These are phyloP conservation scores for Coniochaeta prunicola DNA, from an alignment of 2,329 filamentous ascomycete genomes.

Conservation along the genomic window DNA sequence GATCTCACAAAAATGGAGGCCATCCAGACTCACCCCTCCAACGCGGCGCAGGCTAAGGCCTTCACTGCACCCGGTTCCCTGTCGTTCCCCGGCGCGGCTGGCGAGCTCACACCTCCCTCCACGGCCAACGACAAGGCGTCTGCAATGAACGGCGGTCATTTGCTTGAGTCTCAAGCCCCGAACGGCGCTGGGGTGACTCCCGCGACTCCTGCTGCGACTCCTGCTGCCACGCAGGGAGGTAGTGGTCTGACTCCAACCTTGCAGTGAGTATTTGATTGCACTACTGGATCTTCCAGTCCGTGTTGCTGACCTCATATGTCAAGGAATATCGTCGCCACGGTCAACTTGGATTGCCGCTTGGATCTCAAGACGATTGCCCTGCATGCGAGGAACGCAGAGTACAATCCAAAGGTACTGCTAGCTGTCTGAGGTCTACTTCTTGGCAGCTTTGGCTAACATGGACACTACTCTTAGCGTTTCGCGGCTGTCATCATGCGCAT, in stretches of 20 bases:
- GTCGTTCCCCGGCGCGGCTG: conserved; percentile 80
- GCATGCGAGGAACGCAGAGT: conserved; percentile 96
- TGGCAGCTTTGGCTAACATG: conserved; percentile 21
- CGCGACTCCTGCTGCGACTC: conserved; percentile 85
- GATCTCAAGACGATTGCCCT: conserved; percentile 98
- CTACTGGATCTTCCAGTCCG: conserved; percentile 25
- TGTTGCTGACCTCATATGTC: conserved; percentile 45
- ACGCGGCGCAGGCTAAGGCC: conserved; percentile 86
- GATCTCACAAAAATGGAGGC: conserved; percentile 58
- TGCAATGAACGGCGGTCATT: conserved; percentile 39
- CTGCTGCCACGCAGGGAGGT: conserved; percentile 71
- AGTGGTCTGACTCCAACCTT: conserved; percentile 88
- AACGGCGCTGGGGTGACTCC: conserved; percentile 77
- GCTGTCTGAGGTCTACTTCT: conserved; percentile 18
- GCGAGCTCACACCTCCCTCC: conserved; percentile 74
- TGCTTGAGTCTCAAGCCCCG: conserved; percentile 50
- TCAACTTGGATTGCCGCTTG: conserved; percentile 94
- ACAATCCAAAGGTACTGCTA: conserved; percentile 85
- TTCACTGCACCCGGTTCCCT: conserved; percentile 90
- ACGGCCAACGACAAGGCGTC: conserved; percentile 47
- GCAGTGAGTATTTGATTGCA: conserved; percentile 72
- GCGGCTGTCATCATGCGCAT: conserved; percentile 99
- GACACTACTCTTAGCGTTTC: conserved; percentile 63
- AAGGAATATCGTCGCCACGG: conserved; percentile 97
- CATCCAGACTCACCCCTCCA: conserved; percentile 86